phyloP scores from a whole-genome alignment of 169 alveolate genomes.

The Cryptosporidium viatorum region DNA sequence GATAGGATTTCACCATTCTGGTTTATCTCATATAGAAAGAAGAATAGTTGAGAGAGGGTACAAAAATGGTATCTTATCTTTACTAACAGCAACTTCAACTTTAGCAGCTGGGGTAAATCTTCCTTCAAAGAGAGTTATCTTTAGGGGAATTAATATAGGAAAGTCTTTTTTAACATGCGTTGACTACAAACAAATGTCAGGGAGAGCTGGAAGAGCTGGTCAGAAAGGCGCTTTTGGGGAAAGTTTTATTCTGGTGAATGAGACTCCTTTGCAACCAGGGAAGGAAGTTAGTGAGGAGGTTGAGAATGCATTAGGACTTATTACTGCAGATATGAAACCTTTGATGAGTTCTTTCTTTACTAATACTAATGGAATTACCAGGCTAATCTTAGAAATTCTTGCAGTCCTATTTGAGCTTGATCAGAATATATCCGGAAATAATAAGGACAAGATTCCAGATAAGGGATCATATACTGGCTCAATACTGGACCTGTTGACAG shows the following conservation, averaged over 20 bases:
- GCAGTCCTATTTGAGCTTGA: constrained; percentile 20
- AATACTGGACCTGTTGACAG: constrained; percentile 23
- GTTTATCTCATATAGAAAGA: constrained; percentile 80
- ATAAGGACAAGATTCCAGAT: background rate
- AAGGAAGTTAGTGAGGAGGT: constrained; percentile 28
- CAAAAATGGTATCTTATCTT: constrained; percentile 78
- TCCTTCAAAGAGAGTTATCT: constrained; percentile 87
- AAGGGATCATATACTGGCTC: background rate
- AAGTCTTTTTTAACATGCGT: constrained; percentile 77
- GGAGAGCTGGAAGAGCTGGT: constrained; percentile 86
- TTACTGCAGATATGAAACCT: constrained; percentile 37
- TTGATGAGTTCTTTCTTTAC: constrained; percentile 53
- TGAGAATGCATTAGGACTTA: constrained; percentile 5
- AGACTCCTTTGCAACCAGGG: background rate
- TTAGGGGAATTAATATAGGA: constrained; percentile 81
- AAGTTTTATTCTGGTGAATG: constrained; percentile 68
- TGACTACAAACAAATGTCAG: constrained; percentile 86
- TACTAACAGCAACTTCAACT: constrained; percentile 85
- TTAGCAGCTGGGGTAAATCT: constrained; percentile 89
- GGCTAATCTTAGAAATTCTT: constrained; percentile 48
- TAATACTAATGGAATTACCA: constrained; percentile 34
- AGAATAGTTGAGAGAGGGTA: constrained; percentile 80
- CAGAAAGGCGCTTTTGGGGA: constrained; percentile 78
- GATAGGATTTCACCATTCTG: constrained; percentile 85
- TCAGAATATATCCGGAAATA: background rate